Evolutionary conservation across 768 basidiomycete species (phyloP).

Genomic region (Cystofilobasidium ferigula): DNA sequence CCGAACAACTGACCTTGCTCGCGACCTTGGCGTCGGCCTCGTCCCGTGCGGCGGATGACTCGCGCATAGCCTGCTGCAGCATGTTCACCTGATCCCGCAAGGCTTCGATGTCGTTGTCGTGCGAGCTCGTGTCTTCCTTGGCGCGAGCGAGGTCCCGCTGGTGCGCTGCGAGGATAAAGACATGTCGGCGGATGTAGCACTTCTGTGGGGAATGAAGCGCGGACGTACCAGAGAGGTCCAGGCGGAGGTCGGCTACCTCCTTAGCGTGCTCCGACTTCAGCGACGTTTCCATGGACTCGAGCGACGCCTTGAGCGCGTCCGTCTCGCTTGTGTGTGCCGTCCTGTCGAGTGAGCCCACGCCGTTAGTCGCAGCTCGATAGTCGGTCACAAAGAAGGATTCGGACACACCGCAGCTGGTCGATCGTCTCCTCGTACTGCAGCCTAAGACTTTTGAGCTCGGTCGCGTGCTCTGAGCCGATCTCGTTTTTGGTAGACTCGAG

Average conservation of each 20-base stretch:
- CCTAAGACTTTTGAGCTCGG: constrained; percentile 1
- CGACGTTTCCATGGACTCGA: constrained; percentile 12
- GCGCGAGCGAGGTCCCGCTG: constrained; percentile 11
- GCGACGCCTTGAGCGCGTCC: constrained; percentile 7
- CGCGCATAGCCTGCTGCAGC: constrained; percentile 18
- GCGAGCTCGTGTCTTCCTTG: background rate
- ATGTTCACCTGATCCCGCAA: constrained; percentile 8
- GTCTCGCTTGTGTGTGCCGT: constrained; percentile 13
- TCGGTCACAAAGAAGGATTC: background rate
- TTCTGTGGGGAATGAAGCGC: background rate
- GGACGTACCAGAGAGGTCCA: constrained; percentile 12
- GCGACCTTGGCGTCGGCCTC: background rate
- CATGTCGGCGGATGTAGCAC: background rate
- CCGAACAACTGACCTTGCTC: constrained; percentile 6
- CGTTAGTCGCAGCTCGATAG: background rate
- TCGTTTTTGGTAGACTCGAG: constrained; percentile 12
- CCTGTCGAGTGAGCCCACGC: background rate
- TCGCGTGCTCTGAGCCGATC: constrained; percentile 13
- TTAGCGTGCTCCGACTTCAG: constrained; percentile 11
- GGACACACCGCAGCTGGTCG: constrained; percentile 18
- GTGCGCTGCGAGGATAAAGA: constrained; percentile 5
- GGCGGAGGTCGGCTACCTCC: background rate
- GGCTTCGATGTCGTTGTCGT: constrained; percentile 8
- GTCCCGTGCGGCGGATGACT: background rate
- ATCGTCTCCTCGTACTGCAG: constrained; percentile 20